These are phyloP conservation scores for Trichoderma arundinaceum DNA, from an alignment of 2,329 filamentous ascomycete genomes.

Conservation along the genomic window DNA sequence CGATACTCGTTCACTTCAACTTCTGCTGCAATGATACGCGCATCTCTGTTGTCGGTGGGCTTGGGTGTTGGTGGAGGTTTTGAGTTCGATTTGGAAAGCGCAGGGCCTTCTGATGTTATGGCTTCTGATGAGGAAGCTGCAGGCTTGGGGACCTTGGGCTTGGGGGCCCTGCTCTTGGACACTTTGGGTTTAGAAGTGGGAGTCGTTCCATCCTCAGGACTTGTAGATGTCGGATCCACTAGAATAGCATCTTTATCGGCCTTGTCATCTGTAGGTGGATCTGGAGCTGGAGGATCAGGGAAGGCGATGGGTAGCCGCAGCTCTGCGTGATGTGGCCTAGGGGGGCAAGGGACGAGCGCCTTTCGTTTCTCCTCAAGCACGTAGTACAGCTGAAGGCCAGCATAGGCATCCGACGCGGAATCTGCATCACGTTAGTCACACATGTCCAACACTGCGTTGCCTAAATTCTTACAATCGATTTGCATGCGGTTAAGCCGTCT, in stretches of 20 bases:
- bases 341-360: slow-evolving; percentile 70
- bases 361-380: slow-evolving; percentile 71
- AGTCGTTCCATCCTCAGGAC: slow-evolving; percentile 9
- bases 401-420: slow-evolving; percentile 84
- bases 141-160: neutral
- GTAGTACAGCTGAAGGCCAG: slow-evolving; percentile 73
- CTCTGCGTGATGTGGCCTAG: slow-evolving; percentile 72
- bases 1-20: slow-evolving; percentile 47
- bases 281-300: slow-evolving; percentile 34
- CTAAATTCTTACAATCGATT: slow-evolving; percentile 66
- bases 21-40: slow-evolving; percentile 53
- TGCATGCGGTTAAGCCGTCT: slow-evolving; percentile 65
- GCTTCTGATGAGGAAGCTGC: neutral
- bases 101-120: neutral
- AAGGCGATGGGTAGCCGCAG: slow-evolving; percentile 66
- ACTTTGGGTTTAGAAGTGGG: slow-evolving; percentile 1
- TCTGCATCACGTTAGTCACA: slow-evolving; percentile 51
- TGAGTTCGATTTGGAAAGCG: neutral
- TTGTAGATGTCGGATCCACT: slow-evolving; percentile 26
- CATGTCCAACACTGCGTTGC: neutral
- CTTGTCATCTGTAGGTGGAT: slow-evolving; percentile 10
- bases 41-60: slow-evolving; percentile 41
- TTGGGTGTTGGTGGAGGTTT: neutral
- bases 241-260: slow-evolving; percentile 42
- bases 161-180: slow-evolving; percentile 33